Evolutionary conservation across 768 basidiomycete species (phyloP).

Genomic region (Gautieria morchelliformis): DNA sequence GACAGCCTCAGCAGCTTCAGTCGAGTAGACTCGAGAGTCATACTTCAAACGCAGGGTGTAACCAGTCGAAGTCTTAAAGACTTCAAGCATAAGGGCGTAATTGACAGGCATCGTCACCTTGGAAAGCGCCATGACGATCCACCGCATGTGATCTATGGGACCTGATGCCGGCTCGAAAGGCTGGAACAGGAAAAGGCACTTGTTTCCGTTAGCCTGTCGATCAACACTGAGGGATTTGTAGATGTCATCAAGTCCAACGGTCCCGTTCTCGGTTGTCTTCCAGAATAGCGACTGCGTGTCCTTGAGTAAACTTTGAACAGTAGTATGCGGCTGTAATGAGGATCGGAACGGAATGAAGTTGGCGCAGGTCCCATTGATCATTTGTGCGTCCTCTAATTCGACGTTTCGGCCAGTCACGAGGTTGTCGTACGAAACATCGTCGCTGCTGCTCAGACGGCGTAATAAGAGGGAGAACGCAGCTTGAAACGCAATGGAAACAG

Average conservation of each 20-base stretch:
- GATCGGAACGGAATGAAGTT: slow-evolving; percentile 8
- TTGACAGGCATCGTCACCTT: too few species aligned
- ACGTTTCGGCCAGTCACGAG: slow-evolving; percentile 9
- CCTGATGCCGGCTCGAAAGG: too few species aligned
- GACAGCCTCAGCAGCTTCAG: too few species aligned
- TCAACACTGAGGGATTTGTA: too few species aligned
- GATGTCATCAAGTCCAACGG: slow-evolving; percentile 22
- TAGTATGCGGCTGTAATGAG: background rate
- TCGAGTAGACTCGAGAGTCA: too few species aligned
- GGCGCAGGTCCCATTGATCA: slow-evolving; percentile 8
- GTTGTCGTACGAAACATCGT: slow-evolving; percentile 6
- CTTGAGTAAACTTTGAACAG: background rate
- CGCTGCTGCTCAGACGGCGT: background rate
- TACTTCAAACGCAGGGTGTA: too few species aligned
- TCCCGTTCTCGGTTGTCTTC: slow-evolving; percentile 7
- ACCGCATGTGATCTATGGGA: too few species aligned
- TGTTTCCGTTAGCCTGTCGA: too few species aligned
- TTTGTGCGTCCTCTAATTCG: slow-evolving; percentile 6
- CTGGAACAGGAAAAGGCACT: too few species aligned
- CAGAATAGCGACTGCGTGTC: slow-evolving; percentile 7
- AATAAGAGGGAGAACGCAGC: slow-evolving; percentile 6
- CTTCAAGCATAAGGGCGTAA: too few species aligned
- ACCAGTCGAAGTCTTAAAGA: too few species aligned
- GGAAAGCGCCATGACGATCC: too few species aligned
- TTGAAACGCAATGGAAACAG: slow-evolving; percentile 3